Evolutionary conservation across 2,329 filamentous ascomycete species (phyloP).

Genomic region (Nemania sp.): DNA sequence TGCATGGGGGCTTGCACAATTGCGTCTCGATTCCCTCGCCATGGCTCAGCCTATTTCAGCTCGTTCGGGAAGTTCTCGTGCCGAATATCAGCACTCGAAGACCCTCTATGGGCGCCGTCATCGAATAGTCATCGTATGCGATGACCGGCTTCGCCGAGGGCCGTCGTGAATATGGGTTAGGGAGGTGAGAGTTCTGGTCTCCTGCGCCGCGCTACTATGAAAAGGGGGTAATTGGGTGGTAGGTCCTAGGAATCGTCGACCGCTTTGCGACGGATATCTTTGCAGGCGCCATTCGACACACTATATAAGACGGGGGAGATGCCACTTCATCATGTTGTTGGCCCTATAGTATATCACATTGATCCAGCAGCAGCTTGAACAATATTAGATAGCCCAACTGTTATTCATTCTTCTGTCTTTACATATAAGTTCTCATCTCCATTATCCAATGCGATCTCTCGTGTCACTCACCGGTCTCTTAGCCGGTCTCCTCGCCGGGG

Average conservation of each 20-base stretch:
- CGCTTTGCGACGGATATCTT: not conserved
- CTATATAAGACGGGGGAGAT: constrained; percentile 16
- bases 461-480: constrained; percentile 3
- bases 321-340: not conserved
- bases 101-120: not conserved
- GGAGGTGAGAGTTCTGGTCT: not conserved
- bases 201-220: not conserved
- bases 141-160: constrained; percentile 4
- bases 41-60: not conserved
- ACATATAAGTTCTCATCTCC: not conserved
- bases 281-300: not conserved
- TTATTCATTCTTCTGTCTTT: not conserved
- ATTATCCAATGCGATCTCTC: constrained; percentile 17
- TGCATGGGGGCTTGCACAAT: constrained; percentile 9
- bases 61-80: not conserved
- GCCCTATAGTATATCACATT: not conserved
- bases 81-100: not conserved
- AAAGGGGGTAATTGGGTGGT: not conserved
- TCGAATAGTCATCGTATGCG: not conserved
- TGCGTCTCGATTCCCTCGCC: constrained; percentile 1
- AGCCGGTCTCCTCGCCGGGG: constrained; percentile 15
- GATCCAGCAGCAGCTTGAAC: not conserved
- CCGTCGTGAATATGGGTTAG: constrained; percentile 6
- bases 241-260: not conserved
- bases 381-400: not conserved